A percentile compares a stretch with the other conserved stretches of the same genome.
Conservation (phyloP, 2,329 filamentous ascomycete species). For the Epichloe baconii region DNA sequence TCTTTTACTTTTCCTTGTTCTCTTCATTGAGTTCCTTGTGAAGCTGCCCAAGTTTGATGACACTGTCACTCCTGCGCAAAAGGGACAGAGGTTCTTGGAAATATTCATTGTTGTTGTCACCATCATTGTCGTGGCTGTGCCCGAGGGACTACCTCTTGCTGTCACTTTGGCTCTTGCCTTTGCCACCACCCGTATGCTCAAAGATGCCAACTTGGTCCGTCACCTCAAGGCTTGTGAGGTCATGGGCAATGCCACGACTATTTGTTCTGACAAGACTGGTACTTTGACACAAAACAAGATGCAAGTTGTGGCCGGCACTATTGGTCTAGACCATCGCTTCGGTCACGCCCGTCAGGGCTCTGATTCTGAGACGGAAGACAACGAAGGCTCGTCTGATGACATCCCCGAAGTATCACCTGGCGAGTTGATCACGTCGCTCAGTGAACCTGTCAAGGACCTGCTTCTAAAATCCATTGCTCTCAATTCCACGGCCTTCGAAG, state of each 20-base stretch:
- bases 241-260: slow-evolving; percentile 65
- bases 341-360: slow-evolving; percentile 24
- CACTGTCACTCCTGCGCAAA: slow-evolving; percentile 46
- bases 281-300: slow-evolving; percentile 58
- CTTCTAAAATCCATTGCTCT: slow-evolving; percentile 47
- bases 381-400: slow-evolving; percentile 14
- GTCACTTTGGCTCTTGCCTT: slow-evolving; percentile 69
- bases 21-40: slow-evolving; percentile 76
- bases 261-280: slow-evolving; percentile 57
- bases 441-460: slow-evolving; percentile 34
- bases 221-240: slow-evolving; percentile 68
- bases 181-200: slow-evolving; percentile 64
- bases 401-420: slow-evolving; percentile 27
- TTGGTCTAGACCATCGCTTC: slow-evolving; percentile 44
- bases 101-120: slow-evolving; percentile 70
- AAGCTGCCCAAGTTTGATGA: slow-evolving; percentile 41
- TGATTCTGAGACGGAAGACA: slow-evolving; percentile 13
- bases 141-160: slow-evolving; percentile 63
- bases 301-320: slow-evolving; percentile 48
- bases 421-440: slow-evolving; percentile 35
- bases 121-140: slow-evolving; percentile 68
- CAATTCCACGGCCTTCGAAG: slow-evolving; percentile 66
- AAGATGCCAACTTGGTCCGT: slow-evolving; percentile 64
- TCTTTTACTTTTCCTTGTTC: slow-evolving; percentile 66
- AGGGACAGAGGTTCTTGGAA: slow-evolving; percentile 65